Evolutionary conservation across 345 rosid species (phyloP).

Genomic region (Theobroma cacao): DNA sequence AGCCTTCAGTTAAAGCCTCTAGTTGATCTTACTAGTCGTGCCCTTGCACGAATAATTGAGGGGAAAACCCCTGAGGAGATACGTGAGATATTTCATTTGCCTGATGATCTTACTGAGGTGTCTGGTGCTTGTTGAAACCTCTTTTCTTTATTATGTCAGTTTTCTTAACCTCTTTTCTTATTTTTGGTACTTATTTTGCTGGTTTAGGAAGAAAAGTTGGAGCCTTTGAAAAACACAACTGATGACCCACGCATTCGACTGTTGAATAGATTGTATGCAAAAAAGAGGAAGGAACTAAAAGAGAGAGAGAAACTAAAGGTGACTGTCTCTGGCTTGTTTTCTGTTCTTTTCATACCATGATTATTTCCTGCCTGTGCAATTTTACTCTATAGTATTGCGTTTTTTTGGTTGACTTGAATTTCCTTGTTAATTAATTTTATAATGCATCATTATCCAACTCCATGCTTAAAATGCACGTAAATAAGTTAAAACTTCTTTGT

Average conservation of each 20-base stretch:
- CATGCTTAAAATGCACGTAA: constrained; percentile 10
- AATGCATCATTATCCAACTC: background rate
- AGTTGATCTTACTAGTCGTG: constrained; percentile 90
- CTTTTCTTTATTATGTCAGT: constrained; percentile 10
- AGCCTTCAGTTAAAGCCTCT: constrained; percentile 86
- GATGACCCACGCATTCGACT: constrained; percentile 89
- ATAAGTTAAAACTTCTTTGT: constrained; percentile 19
- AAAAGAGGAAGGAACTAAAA: constrained; percentile 78
- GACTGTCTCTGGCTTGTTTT: constrained; percentile 6
- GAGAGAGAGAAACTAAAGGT: constrained; percentile 82
- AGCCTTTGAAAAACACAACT: constrained; percentile 75
- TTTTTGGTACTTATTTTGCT: constrained; percentile 16
- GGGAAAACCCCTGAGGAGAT: constrained; percentile 89
- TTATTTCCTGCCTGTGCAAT: background rate
- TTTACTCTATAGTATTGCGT: background rate
- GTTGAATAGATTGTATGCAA: constrained; percentile 76
- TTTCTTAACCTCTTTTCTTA: constrained; percentile 18
- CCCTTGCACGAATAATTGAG: constrained; percentile 83
- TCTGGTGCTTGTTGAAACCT: constrained; percentile 26
- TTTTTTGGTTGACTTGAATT: background rate
- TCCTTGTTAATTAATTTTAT: background rate
- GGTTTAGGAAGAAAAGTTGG: constrained; percentile 84
- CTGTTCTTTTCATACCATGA: background rate
- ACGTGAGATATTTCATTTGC: constrained; percentile 86
- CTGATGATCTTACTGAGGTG: constrained; percentile 96